Percentiles rank a stretch among this genome's conserved stretches.
Evolutionary conservation across 805 yeast species (phyloP).

Genomic region (Yueomyces sp.): DNA sequence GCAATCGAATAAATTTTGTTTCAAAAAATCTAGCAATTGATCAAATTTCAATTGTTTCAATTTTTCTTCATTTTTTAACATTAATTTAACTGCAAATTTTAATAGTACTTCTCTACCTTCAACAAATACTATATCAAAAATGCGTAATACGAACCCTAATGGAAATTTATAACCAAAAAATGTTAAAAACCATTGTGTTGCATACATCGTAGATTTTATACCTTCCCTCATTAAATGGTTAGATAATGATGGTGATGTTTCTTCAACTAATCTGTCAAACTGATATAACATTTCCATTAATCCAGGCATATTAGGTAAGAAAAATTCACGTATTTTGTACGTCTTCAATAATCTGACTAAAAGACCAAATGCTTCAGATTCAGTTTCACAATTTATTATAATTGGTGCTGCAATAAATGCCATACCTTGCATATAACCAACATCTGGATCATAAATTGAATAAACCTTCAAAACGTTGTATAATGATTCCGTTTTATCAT

Average conservation of each 20-base stretch:
- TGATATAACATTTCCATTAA: constrained; percentile 74
- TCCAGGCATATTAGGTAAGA: constrained; percentile 88
- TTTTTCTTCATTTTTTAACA: constrained; percentile 51
- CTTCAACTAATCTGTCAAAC: constrained; percentile 79
- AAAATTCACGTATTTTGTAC: constrained; percentile 68
- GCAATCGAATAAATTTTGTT: constrained; percentile 63
- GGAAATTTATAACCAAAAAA: constrained; percentile 94
- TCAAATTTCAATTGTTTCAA: constrained; percentile 61
- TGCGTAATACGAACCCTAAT: constrained; percentile 70
- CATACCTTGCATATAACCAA: constrained; percentile 98
- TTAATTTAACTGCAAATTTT: constrained; percentile 70
- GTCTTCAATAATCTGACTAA: constrained; percentile 72
- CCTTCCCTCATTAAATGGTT: constrained; percentile 78
- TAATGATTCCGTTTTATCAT: constrained; percentile 47
- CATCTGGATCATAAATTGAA: constrained; percentile 76
- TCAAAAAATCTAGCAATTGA: constrained; percentile 58
- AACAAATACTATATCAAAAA: constrained; percentile 76
- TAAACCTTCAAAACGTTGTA: constrained; percentile 72
- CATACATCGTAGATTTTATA: constrained; percentile 86
- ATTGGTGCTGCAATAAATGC: constrained; percentile 84
- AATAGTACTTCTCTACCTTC: constrained; percentile 85
- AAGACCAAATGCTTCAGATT: constrained; percentile 74
- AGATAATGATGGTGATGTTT: constrained; percentile 53
- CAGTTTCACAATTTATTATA: constrained; percentile 51
- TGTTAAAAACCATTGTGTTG: constrained; percentile 94